Base-by-base conservation (phyloP, 208 protist genomes). In the Herpetomonas samuelpessoai region DNA sequence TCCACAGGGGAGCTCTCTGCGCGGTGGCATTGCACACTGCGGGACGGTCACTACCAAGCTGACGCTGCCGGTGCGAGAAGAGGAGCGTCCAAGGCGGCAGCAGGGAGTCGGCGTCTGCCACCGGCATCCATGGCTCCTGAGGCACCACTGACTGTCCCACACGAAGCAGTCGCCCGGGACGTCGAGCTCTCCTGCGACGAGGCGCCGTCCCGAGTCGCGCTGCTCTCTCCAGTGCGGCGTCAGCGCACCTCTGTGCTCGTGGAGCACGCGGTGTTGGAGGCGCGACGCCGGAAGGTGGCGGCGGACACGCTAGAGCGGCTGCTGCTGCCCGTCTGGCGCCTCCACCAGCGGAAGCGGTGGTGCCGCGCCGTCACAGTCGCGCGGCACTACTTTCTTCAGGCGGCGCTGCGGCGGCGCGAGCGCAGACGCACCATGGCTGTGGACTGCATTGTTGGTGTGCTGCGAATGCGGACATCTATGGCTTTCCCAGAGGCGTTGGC, bases 251-350 rank as follows among this genome's bases (percentile, higher is more conserved):
- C 35, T 6, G 14, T 14, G 35, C 35, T 18, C 35, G 35, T 14
- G 35, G 35, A 41, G 35, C 35, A 14, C 9, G 35, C 35, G 14
- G 9, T 41, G 9, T 6, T 14, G 35, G 9, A 18, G 35, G 35
- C 35, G 9, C 35, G 6, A 6, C 35, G 35, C 14, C 35, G 35
- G 14, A 14, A 14, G n/a, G 67, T 45, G 0, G 68, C 74, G 1
- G 41, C 48, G 44, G 57, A 51, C 38, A 68, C 66, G 2, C 57
- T 82, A 21, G 46, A 28, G 12, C 47, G 25, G 9, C 71, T 74
- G 28, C 63, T 82, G 21, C 1, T 82, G 4, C 76, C 76, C 4
- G 14, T 77, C 25, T 82, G 76, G 76, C 25, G 62, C 19, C 65
- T 51, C 28, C 57, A 82, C 60, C 61, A 61, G 18, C 53, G 47